Conservation (phyloP, 148 eudicot species). For the Rhododendron mucronatum region DNA sequence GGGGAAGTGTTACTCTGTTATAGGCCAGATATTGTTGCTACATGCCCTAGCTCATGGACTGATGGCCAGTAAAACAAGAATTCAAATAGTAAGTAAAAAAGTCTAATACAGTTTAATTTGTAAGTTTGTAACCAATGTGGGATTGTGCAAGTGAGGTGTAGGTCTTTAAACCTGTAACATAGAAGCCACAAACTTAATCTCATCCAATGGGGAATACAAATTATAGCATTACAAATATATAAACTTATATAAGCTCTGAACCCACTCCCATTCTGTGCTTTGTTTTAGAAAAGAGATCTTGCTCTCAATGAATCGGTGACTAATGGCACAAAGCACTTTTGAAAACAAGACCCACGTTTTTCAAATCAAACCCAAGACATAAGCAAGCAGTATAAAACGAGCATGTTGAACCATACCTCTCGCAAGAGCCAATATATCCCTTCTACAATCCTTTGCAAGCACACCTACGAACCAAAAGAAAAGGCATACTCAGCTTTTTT, state of each 20-base stretch:
- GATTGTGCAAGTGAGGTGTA: background rate
- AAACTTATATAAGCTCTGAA: background rate
- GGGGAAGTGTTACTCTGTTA: background rate
- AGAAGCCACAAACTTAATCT: background rate
- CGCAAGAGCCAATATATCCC: conserved; percentile 83
- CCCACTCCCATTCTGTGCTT: background rate
- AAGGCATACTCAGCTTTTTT: background rate
- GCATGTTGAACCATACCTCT: conserved; percentile 24
- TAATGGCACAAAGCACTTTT: background rate
- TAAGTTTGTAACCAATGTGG: background rate
- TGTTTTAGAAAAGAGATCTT: background rate
- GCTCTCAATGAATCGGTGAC: background rate
- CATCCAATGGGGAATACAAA: background rate
- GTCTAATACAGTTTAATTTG: background rate
- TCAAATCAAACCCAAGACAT: background rate
- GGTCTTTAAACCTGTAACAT: background rate
- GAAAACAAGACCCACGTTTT: background rate
- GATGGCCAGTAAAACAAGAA: background rate
- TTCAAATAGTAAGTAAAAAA: background rate
- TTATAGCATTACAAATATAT: background rate
- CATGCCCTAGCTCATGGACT: background rate
- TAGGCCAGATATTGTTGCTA: background rate
- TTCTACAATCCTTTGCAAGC: conserved; percentile 33
- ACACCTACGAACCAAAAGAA: conserved; percentile 28
- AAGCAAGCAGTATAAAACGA: background rate